These are phyloP conservation scores for Nakazawaea laoshanensis DNA, from an alignment of 805 yeast species.

Conservation along the genomic window DNA sequence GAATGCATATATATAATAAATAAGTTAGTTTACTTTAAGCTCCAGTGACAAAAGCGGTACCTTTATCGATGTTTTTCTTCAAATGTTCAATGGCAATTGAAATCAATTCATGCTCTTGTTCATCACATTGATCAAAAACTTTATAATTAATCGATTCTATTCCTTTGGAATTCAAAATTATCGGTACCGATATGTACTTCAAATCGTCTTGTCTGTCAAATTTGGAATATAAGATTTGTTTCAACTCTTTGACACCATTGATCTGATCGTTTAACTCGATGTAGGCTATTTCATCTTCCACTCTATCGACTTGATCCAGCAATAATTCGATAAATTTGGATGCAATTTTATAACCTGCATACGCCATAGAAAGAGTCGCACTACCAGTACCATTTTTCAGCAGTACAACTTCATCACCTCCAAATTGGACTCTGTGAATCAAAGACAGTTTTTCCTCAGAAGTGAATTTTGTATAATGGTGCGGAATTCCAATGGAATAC, in stretches of 20 bases:
- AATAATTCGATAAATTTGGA: slow-evolving; percentile 28
- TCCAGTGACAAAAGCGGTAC: slow-evolving; percentile 36
- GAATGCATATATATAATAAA: background rate
- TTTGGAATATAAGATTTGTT: slow-evolving; percentile 28
- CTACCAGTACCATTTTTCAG: slow-evolving; percentile 94
- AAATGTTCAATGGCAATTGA: slow-evolving; percentile 46
- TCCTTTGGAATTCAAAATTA: slow-evolving; percentile 45
- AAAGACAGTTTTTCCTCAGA: slow-evolving; percentile 34
- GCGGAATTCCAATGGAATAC: slow-evolving; percentile 36
- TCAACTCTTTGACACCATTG: slow-evolving; percentile 44
- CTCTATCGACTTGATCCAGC: slow-evolving; percentile 18
- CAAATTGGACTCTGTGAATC: slow-evolving; percentile 86
- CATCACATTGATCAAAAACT: slow-evolving; percentile 38
- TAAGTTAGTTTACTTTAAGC: background rate
- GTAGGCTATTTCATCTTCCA: slow-evolving; percentile 40
- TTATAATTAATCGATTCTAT: slow-evolving; percentile 46
- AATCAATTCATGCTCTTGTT: slow-evolving; percentile 48
- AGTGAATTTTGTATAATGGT: slow-evolving; percentile 19
- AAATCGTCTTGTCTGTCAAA: slow-evolving; percentile 20
- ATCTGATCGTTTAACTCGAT: slow-evolving; percentile 40
- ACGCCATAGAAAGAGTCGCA: slow-evolving; percentile 90
- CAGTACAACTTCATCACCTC: slow-evolving; percentile 93
- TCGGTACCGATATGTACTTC: slow-evolving; percentile 57
- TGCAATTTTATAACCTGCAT: slow-evolving; percentile 77
- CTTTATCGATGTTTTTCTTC: slow-evolving; percentile 49